A percentile compares a stretch with the other conserved stretches of the same genome.
Conservation (phyloP, 1,284 basidiomycete species). For the Thelephora terrestris region DNA sequence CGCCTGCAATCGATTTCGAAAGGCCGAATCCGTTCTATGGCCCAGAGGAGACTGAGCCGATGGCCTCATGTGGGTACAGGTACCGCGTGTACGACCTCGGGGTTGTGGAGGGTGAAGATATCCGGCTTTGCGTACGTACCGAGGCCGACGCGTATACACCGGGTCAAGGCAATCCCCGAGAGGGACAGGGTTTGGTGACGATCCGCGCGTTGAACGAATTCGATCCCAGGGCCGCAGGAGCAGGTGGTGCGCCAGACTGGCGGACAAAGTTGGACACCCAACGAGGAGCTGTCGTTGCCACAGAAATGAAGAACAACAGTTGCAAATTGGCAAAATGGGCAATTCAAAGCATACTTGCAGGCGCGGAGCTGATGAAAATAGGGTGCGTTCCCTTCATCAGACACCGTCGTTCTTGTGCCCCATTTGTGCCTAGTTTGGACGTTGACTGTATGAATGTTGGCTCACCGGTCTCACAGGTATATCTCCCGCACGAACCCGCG, state of each 20-base stretch:
- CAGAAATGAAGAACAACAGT: constrained; percentile 99
- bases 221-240: constrained; percentile 84
- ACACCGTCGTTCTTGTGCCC: neutral
- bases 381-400: constrained; percentile 49
- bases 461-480: constrained; percentile 39
- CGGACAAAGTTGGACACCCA: constrained; percentile 92
- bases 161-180: constrained; percentile 52
- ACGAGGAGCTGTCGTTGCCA: constrained; percentile 95
- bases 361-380: constrained; percentile 96
- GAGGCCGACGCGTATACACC: constrained; percentile 90
- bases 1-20: constrained; percentile 60
- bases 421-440: no score
- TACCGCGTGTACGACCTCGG: constrained; percentile 96
- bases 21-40: constrained; percentile 96
- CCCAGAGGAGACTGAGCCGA: constrained; percentile 86
- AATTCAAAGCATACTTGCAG: constrained; percentile 91
- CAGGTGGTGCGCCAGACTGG: constrained; percentile 95
- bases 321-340: constrained; percentile 98
- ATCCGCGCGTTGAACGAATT: constrained; percentile 98
- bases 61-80: constrained; percentile 93
- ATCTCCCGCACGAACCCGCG: constrained; percentile 92
- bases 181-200: constrained; percentile 78
- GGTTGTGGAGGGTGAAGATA: constrained; percentile 81
- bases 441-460: neutral
- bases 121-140: constrained; percentile 89